Base-by-base conservation (phyloP, 139 green algal genomes). In the Chlorella sp. region DNA sequence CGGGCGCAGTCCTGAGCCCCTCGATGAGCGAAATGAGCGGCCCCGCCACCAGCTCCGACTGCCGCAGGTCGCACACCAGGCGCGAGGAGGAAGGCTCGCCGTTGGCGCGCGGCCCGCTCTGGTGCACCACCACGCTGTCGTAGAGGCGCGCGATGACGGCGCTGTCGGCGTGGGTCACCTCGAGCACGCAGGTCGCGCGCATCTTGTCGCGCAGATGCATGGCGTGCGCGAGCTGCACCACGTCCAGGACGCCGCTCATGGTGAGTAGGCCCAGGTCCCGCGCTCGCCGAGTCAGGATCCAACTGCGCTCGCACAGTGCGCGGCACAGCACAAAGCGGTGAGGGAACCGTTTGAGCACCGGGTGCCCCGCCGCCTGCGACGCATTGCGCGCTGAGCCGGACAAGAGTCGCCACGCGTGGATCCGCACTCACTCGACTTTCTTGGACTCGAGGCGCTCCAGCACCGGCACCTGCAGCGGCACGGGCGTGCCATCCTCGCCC, bases 201-300 rank as follows among this genome's bases (percentile, higher is more conserved):
- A 70, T 29, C 24, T 42, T 27, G 66, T 84, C 79, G 27, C 73
- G 31, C n/a, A 73, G 64, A 5, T 75, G 69, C 59, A 80, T 33
- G 59, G 35, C 5, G 31, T 78, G 31, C 1, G 65, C 78, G 36
- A 80, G 59, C 32, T 55, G 33, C 33, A 24, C 27, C 65, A 84
- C 5, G 33, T 77, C 74, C 55, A 84, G 5, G 3, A 72, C 49
- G 0, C 70, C 73, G 32, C 77, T 70, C 1, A 10, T 31, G 1
- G 65, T 65, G 10, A 79, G 36, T n/a, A 83, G 69, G 3, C 61
- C 35, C 35, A 83, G 55, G 70, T 83, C 78, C n/a, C 78, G 63
- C 2, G 71, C 69, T 3, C 73, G 59, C 0, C 73, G 78, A 23
- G 35, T 62, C 67, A 83, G 23, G 59, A 83, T 62, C 78, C 78